Base-by-base conservation (phyloP, 495 filamentous ascomycete species). In the Aspergillus coremiiformis region DNA sequence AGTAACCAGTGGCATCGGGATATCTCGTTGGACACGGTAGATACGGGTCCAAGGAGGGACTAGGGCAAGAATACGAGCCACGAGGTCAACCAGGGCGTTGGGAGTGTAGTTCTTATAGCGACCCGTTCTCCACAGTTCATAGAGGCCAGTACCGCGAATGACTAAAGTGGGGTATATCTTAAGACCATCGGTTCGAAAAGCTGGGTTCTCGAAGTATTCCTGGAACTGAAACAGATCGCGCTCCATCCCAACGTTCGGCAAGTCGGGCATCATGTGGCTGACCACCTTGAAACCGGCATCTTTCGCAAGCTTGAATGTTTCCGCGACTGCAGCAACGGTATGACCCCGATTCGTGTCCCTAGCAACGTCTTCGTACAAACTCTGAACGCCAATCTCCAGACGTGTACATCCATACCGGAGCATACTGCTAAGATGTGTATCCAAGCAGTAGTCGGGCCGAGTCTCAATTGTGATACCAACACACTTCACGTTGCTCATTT, bases 381-480 rank as follows among this genome's bases (percentile, higher is more conserved):
- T 95, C 64, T 98, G 93, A 5, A 98, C 93, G 30, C 93, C 93
- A 39, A 98, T 82, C 63, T 98, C 93, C 48, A 98, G 72, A 26
- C 93, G 81, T 0, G 93, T 98, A 67, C 93, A 98, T 7, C 93
- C 93, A 68, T 98, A 98, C 6, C 90, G 83, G 24, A 98, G 81
- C 93, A 98, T 98, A 63, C 82, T 85, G 50, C 84, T 88, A 30
- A 98, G 75, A 71, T 98, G 93, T 9, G 84, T 84, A 52, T 94
- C 90, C 44, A 97, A 70, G 61, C 93, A 98, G 68, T 98, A 98
- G 66, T 98, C 93, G 0, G 93, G 93, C 9, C 93, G 77, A 4
- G 93, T 98, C 68, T 98, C 93, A 57, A 98, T 98, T 1, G 93
- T 98, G 58, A 98, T 98, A 55, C 93, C 93, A 7, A 98, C 92